These are phyloP conservation scores for Scenedesmus sp. DNA, from an alignment of 163 green algal genomes.

Conservation along the genomic window DNA sequence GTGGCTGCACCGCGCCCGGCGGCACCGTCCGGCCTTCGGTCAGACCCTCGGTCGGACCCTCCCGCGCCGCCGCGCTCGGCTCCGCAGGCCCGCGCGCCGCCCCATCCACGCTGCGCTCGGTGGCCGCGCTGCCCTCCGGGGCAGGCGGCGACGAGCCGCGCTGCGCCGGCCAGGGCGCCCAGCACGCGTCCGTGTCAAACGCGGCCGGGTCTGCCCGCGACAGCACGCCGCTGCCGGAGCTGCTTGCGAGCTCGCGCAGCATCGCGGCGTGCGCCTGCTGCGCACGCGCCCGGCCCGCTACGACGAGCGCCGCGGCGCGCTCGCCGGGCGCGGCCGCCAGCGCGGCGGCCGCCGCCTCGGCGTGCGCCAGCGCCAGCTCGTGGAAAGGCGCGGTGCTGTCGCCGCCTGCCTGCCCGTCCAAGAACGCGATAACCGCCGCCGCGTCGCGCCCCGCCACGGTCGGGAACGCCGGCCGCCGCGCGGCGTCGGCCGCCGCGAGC, in stretches of 20 bases:
- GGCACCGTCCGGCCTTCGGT: no score
- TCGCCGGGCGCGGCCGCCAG: not conserved
- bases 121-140: no score
- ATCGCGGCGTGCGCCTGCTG: conserved; percentile 17
- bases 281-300: not conserved
- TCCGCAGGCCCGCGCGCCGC: no score
- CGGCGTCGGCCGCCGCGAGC: not conserved
- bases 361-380: conserved; percentile 18
- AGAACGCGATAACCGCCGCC: not conserved
- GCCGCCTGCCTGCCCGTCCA: no score
- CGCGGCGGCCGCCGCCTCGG: conserved; percentile 3
- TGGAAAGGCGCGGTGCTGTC: conserved; percentile 6
- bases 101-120: no score
- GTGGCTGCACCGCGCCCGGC: not conserved
- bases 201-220: no score
- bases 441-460: conserved; percentile 1
- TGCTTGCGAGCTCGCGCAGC: not conserved
- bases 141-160: no score
- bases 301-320: conserved; percentile 20
- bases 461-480: not conserved
- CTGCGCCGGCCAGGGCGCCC: conserved; percentile 4
- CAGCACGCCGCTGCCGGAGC: not conserved
- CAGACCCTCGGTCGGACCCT: no score
- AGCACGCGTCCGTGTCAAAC: no score
- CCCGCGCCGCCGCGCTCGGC: no score